Conservation (phyloP, 257 asterid species). For the Henckelia pumila region DNA sequence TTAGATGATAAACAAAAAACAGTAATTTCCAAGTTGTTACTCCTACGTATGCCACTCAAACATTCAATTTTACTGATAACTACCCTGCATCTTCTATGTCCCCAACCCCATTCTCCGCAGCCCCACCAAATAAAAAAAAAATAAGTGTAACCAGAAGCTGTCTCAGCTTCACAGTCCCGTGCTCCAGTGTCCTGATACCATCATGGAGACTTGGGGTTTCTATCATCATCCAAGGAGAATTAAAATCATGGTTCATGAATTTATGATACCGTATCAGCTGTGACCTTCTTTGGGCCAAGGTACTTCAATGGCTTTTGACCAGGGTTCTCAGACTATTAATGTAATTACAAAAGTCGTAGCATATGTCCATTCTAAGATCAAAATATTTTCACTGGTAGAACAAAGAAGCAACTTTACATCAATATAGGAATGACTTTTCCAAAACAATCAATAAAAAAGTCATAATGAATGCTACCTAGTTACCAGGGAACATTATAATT, state of each 20-base stretch:
- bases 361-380: neutral
- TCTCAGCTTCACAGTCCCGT: neutral
- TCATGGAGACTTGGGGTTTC: neutral
- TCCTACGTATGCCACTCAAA: conserved; percentile 3
- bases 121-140: neutral
- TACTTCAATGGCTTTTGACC: neutral
- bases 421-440: neutral
- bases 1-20: neutral
- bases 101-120: neutral
- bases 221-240: neutral
- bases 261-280: neutral
- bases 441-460: neutral
- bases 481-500: conserved; percentile 3
- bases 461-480: neutral
- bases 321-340: neutral
- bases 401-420: neutral
- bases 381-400: neutral
- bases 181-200: neutral
- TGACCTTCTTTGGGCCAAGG: neutral
- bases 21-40: neutral
- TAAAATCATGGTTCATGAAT: neutral
- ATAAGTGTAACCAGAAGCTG: neutral
- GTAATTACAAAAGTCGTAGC: neutral
- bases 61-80: neutral
- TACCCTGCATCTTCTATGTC: neutral